A percentile compares a stretch with the other conserved stretches of the same genome.
phyloP scores from a whole-genome alignment of 2,329 filamentous ascomycete species.

The Fusarium sp. region DNA sequence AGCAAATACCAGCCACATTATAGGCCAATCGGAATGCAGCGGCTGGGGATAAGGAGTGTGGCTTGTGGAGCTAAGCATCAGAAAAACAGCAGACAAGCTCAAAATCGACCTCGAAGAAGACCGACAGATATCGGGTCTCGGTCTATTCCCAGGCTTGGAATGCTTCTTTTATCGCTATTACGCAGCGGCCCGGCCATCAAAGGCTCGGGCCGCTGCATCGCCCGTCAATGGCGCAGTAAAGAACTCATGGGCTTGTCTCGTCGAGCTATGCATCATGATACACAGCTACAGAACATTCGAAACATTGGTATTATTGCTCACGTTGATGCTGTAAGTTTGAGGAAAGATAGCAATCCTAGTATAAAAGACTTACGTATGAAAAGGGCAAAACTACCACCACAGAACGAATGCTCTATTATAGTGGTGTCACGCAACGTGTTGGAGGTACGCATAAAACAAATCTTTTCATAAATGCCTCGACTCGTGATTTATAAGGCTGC shows the following conservation, averaged over 20 bases:
- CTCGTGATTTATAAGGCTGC: too few relatives aligned
- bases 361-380: constrained; percentile 9
- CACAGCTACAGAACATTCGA: constrained; percentile 68
- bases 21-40: constrained; percentile 14
- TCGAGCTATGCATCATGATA: constrained; percentile 41
- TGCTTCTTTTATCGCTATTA: constrained; percentile 42
- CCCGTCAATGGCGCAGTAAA: constrained; percentile 39
- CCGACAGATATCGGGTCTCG: constrained; percentile 12
- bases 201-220: constrained; percentile 36
- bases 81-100: constrained; percentile 36
- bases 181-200: constrained; percentile 36
- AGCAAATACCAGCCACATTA: constrained; percentile 23
- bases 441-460: constrained; percentile 63
- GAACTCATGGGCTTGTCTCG: constrained; percentile 23
- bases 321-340: constrained; percentile 79
- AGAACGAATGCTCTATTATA: constrained; percentile 98
- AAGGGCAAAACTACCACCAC: constrained; percentile 97
- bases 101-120: constrained; percentile 26
- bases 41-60: constrained; percentile 11
- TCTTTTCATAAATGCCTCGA: background rate
- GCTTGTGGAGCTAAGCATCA: constrained; percentile 5
- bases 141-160: constrained; percentile 24
- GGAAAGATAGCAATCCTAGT: rapidly evolving
- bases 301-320: constrained; percentile 99
- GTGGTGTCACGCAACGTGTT: constrained; percentile 85